A percentile compares a stretch with the other conserved stretches of the same genome.
Conservation (phyloP, 2,329 filamentous ascomycete genomes). For the Penicillium sp. region DNA sequence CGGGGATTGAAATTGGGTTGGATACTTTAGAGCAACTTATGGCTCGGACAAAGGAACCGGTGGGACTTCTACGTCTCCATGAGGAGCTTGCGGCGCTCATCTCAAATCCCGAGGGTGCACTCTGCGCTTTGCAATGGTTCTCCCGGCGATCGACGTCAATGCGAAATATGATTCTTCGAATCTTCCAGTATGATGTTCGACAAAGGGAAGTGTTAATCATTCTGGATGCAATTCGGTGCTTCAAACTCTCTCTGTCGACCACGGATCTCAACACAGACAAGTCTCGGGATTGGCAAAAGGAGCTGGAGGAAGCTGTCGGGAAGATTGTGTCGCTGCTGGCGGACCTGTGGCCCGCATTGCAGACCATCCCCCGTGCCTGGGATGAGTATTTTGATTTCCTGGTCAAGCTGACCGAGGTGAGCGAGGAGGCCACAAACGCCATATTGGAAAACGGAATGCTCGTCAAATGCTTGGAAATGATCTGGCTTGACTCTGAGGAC, state of each 20-base stretch:
- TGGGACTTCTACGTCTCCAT: constrained; percentile 56
- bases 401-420: constrained; percentile 58
- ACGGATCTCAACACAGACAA: constrained; percentile 19
- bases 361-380: constrained; percentile 61
- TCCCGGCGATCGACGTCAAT: constrained; percentile 50
- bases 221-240: constrained; percentile 46
- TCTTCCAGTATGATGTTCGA: constrained; percentile 53
- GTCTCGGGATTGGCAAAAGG: constrained; percentile 16
- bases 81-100: constrained; percentile 48
- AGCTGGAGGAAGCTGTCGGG: constrained; percentile 27
- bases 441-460: constrained; percentile 60
- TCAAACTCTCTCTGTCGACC: constrained; percentile 41
- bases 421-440: constrained; percentile 51
- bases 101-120: constrained; percentile 51
- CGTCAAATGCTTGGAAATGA: constrained; percentile 51
- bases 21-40: constrained; percentile 70
- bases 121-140: constrained; percentile 59
- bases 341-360: constrained; percentile 57
- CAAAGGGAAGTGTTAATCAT: constrained; percentile 48
- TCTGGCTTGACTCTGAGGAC: constrained; percentile 53
- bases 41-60: constrained; percentile 62
- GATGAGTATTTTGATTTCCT: constrained; percentile 70
- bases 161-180: constrained; percentile 60
- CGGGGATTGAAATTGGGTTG: constrained; percentile 39
- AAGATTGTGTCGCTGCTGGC: constrained; percentile 45